A percentile compares a stretch with the other conserved stretches of the same genome.
These are phyloP conservation scores for Zizania latifolia DNA, from an alignment of 176 grass and related monocot genomes.

Conservation along the genomic window DNA sequence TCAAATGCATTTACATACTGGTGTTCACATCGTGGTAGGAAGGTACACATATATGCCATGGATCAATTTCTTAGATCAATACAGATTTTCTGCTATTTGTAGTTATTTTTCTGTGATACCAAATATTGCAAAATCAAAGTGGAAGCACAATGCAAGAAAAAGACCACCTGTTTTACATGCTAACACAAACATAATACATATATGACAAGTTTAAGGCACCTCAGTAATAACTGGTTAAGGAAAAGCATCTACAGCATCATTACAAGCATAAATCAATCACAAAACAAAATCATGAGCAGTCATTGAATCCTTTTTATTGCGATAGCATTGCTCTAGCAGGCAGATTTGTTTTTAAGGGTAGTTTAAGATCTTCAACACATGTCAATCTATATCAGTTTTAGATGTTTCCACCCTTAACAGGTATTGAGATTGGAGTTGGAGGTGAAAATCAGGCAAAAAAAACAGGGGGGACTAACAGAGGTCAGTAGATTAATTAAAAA, in stretches of 20 bases:
- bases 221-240: neutral
- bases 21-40: neutral
- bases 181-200: neutral
- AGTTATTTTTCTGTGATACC: neutral
- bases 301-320: neutral
- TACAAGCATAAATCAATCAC: neutral
- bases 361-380: neutral
- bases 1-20: neutral
- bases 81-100: neutral
- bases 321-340: neutral
- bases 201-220: neutral
- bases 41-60: neutral
- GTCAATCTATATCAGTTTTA: neutral
- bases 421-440: conserved; percentile 16
- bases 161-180: too few species aligned
- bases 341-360: neutral
- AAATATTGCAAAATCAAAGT: neutral
- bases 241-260: neutral
- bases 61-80: neutral
- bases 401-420: neutral
- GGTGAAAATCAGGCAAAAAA: neutral
- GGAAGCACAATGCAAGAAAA: neutral
- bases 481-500: neutral
- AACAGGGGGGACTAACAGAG: neutral
- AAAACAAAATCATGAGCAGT: neutral